Evolutionary conservation across 1,139 yeast genomes (phyloP).

Genomic region (Magnusiomyces starmeri): DNA sequence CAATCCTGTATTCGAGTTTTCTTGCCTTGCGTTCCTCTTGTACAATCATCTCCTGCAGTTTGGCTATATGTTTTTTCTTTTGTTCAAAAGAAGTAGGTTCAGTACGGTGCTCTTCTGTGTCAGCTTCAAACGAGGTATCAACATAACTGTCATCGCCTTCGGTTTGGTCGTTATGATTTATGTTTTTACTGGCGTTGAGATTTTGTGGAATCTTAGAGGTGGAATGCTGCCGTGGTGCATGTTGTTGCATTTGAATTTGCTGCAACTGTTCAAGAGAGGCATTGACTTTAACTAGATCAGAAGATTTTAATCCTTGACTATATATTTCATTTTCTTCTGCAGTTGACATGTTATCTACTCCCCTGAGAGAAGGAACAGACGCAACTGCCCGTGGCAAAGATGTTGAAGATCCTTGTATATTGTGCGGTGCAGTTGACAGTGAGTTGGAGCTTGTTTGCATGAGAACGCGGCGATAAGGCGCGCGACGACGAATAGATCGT

Average conservation of each 20-base stretch:
- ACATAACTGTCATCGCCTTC: background rate
- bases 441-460: background rate
- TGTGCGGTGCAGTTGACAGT: background rate
- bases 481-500: background rate
- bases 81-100: background rate
- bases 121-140: background rate
- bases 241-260: background rate
- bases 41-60: constrained; percentile 2
- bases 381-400: background rate
- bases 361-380: background rate
- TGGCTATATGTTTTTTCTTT: background rate
- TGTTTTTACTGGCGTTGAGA: background rate
- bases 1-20: constrained; percentile 2
- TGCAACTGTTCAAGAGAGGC: background rate
- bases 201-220: background rate
- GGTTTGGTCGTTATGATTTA: background rate
- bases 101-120: background rate
- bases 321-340: too few relatives aligned
- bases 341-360: too few relatives aligned
- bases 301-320: too few relatives aligned
- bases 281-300: background rate
- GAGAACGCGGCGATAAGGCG: background rate
- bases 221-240: background rate
- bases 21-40: constrained; percentile 2
- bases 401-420: background rate